Evolutionary conservation across 208 protist species (phyloP), one percentile per base, ranked within the genome.

Genomic region (Kentomonas sorsogonicus): DNA sequence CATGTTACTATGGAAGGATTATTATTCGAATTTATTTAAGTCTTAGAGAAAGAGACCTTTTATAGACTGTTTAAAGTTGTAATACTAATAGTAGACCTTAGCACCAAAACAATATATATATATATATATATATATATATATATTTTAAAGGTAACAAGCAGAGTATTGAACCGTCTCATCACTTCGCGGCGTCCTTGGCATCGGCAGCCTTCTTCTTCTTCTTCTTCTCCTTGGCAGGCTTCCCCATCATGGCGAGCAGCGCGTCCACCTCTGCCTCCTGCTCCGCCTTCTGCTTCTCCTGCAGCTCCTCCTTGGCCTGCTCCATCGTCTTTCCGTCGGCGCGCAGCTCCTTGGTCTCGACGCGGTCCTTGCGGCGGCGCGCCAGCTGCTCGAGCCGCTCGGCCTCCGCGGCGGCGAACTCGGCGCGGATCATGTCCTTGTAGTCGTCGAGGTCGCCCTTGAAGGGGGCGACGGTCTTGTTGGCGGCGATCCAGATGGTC

Each of bases 401-500:
- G 29, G 63, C 66, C 51, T 95, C 85, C 61, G 90, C 80, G 30
- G 66, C 30, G 58, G 89, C 77, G 51, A 95, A 87, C 48, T 83
- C 60, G 20, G 67, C 53, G 33, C 86, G 78, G 22, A 95, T 71
- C 16, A 81, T 50, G n/a, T 60, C 69, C 72, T 91, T 93, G 76
- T 96, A 96, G 10, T 94, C 87, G 23, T 85, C 77, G 27, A 96
- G 76, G 26, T 57, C 60, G 16, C 87, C 89, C 30, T 86, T 63
- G 58, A 96, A 96, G 13, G 79, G 78, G 2, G 44, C 46, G 29
- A 94, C 87, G 48, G 66, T 93, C 58, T 86, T 87, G 51, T 84
- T 60, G 2, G 80, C 81, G 0, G 88, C 87, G n/a, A 93, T 80
- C 85, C 87, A 96, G 36, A 96, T 89, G 52, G 89, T 79, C 78